phyloP scores from a whole-genome alignment of 164 flowering plant species.

The Aristolochia contorta region DNA sequence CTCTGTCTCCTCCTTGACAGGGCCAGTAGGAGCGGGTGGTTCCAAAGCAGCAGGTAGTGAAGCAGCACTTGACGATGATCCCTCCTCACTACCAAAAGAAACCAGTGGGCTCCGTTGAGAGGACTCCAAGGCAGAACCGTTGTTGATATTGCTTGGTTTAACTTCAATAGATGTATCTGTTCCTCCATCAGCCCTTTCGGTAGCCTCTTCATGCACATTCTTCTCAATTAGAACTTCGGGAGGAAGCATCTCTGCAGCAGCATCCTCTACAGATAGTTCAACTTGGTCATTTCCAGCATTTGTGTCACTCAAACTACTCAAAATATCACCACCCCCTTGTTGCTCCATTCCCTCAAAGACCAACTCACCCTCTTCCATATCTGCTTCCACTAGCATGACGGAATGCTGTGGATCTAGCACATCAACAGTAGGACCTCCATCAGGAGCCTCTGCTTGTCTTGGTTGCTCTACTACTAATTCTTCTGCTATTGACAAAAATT shows the following conservation, averaged over 20 bases:
- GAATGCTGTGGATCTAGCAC: constrained; percentile 31
- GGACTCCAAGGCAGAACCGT: constrained; percentile 5
- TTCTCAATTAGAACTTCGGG: constrained; percentile 17
- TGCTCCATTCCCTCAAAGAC: constrained; percentile 32
- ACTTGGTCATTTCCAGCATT: constrained; percentile 29
- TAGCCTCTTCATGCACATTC: constrained; percentile 28
- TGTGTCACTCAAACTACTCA: constrained; percentile 17
- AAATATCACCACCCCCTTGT: constrained; percentile 22
- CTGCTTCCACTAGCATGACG: constrained; percentile 28
- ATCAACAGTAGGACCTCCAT: constrained; percentile 26
- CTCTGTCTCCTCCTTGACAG: constrained; percentile 25
- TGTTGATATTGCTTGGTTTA: constrained; percentile 24
- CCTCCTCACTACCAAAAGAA: constrained; percentile 17
- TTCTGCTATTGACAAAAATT: too few species aligned
- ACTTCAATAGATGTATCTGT: constrained; percentile 31
- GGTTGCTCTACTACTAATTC: constrained; percentile 8
- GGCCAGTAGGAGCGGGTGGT: constrained; percentile 14
- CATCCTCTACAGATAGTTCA: constrained; percentile 26
- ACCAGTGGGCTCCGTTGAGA: constrained; percentile 23
- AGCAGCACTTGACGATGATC: constrained; percentile 10
- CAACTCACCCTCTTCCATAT: constrained; percentile 83
- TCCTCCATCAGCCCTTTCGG: constrained; percentile 35
- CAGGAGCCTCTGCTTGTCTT: constrained; percentile 26
- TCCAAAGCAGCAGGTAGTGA: constrained; percentile 14
- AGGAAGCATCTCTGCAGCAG: constrained; percentile 18